Base-by-base conservation (phyloP, 2,329 filamentous ascomycete species). In the Ceratocystiopsis minuta region DNA sequence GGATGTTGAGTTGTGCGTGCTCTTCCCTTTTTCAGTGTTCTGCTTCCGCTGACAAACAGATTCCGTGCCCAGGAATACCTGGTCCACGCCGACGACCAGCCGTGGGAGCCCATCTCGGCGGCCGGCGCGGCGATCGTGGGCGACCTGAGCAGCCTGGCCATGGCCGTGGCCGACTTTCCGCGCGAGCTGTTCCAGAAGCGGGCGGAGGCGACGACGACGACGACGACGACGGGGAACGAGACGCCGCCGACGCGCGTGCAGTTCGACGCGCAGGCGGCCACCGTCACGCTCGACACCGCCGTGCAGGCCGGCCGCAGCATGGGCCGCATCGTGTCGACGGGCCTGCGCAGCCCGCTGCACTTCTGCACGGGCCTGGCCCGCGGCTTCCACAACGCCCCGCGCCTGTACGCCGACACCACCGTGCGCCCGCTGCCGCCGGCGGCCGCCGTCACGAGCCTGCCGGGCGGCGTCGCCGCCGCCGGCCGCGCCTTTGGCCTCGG, bases 301-400 rank as follows among this genome's bases (percentile, higher is more conserved):
- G 18, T 40, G 16, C 46, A 38, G 34, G 39, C 45, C 6, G 32
- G 41, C 32, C 41, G 46, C 28, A 41, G 78, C 2, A 69, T 86
- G 33, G 70, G 73, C 17, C 72, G 76, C n/a, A 78, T 90, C 38
- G 73, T 87, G 6, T 70, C 70, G 12, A 77, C 80, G n/a, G 74
- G 81, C 6, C 66, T 88, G 45, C 83, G 81, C 51, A 78, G 79
- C 2, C 87, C 86, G 0, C 79, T 90, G 68, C 84, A 93, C 55
- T 80, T 94, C 48, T 83, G 82, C 35, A 61, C 94, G 36, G 81
- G 81, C 1, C 60, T 94, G 34, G 80, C 86, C 0, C 81, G 80
- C 56, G 87, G 87, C 0, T 92, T 94, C 55, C 80, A 88, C 54
- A 94, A 94, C 51, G 79, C 82, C 6, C 86, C 87, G 0, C 78